Evolutionary conservation across 2,329 filamentous ascomycete genomes (phyloP).

Genomic region (Calonectria leucothoes): DNA sequence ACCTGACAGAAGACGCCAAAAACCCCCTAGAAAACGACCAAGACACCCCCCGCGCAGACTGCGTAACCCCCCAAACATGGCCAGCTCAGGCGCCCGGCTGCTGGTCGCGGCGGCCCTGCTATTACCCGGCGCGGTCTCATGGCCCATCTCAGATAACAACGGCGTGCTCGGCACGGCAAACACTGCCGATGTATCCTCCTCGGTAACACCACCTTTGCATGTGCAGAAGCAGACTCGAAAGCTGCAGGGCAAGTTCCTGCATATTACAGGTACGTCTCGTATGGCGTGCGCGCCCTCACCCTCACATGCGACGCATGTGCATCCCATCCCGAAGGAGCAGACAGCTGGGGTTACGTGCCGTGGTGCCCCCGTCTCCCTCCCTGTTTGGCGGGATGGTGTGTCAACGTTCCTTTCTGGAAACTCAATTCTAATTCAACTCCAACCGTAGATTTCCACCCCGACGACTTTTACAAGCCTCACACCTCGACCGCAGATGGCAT

Average conservation of each 20-base stretch:
- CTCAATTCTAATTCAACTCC: conserved; percentile 18
- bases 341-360: conserved; percentile 22
- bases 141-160: conserved; percentile 37
- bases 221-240: conserved; percentile 50
- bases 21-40: neutral
- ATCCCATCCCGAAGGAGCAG: conserved; percentile 4
- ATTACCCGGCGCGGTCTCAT: conserved; percentile 33
- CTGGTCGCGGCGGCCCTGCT: conserved; percentile 43
- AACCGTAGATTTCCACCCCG: conserved; percentile 85
- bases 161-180: conserved; percentile 31
- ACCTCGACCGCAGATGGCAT: conserved; percentile 75
- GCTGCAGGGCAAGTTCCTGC: conserved; percentile 82
- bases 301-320: conserved; percentile 2
- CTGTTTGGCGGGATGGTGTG: conserved; percentile 11
- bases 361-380: conserved; percentile 1
- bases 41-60: neutral
- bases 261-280: conserved; percentile 79
- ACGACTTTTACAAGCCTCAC: conserved; percentile 85
- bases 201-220: conserved; percentile 26
- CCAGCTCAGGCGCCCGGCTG: conserved; percentile 42
- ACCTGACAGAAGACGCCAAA: neutral
- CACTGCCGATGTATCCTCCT: conserved; percentile 21
- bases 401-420: conserved; percentile 22
- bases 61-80: conserved; percentile 32
- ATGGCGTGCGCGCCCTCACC: neutral